Evolutionary conservation across 2,329 filamentous ascomycete genomes (phyloP).

Genomic region (Aspergillus unguis): DNA sequence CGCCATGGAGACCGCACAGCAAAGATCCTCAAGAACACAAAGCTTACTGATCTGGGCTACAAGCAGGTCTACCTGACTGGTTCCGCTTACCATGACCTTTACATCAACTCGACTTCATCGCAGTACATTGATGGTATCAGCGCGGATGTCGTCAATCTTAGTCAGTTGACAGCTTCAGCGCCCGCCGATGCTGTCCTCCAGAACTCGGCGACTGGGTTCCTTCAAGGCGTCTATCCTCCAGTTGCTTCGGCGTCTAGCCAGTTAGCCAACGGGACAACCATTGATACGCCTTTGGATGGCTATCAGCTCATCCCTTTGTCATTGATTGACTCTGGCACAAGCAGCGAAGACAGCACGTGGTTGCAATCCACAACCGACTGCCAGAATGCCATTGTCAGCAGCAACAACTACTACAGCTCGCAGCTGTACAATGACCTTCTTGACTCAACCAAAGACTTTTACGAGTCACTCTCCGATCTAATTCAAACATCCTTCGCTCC

Average conservation of each 20-base stretch:
- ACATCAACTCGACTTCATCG: conserved; percentile 61
- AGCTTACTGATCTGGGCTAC: conserved; percentile 76
- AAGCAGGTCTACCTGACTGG: conserved; percentile 70
- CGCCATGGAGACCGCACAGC: conserved; percentile 86
- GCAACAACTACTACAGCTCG: conserved; percentile 57
- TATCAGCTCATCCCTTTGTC: conserved; percentile 82
- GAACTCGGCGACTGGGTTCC: conserved; percentile 73
- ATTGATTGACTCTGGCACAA: conserved; percentile 57
- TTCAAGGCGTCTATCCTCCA: conserved; percentile 85
- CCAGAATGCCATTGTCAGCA: conserved; percentile 54
- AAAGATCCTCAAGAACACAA: conserved; percentile 68
- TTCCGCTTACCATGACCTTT: conserved; percentile 70
- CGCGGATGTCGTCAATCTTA: conserved; percentile 61
- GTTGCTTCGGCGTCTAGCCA: conserved; percentile 56
- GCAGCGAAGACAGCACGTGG: conserved; percentile 57
- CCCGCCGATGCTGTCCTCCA: conserved; percentile 75
- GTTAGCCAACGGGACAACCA: conserved; percentile 66
- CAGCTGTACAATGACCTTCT: conserved; percentile 49
- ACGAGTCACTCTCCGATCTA: conserved; percentile 50
- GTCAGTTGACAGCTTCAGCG: conserved; percentile 69
- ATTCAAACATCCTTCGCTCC: conserved; percentile 52
- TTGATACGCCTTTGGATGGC: conserved; percentile 68
- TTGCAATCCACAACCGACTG: conserved; percentile 57
- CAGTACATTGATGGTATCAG: conserved; percentile 65
- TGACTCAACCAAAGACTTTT: conserved; percentile 53